Percentiles rank a stretch among this genome's conserved stretches.
These are phyloP conservation scores for Tricholoma flavovirens DNA, from an alignment of 768 basidiomycete species.

Conservation along the genomic window DNA sequence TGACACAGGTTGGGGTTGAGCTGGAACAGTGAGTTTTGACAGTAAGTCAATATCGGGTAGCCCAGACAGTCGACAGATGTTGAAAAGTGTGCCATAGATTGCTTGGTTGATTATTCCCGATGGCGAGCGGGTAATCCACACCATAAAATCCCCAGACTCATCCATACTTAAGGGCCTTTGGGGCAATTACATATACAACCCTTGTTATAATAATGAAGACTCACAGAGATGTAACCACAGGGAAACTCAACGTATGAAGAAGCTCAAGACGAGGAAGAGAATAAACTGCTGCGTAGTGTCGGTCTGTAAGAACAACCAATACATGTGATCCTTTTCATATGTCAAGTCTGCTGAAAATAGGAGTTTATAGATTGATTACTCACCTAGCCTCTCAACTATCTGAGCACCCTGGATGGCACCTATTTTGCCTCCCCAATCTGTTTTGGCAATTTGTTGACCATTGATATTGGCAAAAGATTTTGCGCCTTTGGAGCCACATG, in stretches of 20 bases:
- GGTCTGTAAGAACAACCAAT: constrained; percentile 51
- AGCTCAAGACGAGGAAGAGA: constrained; percentile 60
- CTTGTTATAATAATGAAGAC: constrained; percentile 7
- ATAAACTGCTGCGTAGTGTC: constrained; percentile 45
- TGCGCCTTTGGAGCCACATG: constrained; percentile 54
- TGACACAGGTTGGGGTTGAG: constrained; percentile 58
- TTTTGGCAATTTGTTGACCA: constrained; percentile 62
- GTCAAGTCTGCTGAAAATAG: not conserved
- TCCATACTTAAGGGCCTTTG: constrained; percentile 14
- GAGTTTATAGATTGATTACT: constrained; percentile 11
- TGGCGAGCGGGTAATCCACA: constrained; percentile 31
- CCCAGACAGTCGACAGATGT: constrained; percentile 45
- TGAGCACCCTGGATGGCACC: constrained; percentile 47
- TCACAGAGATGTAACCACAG: constrained; percentile 29
- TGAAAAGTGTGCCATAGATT: constrained; percentile 55
- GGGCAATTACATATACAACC: not conserved
- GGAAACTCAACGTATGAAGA: constrained; percentile 40
- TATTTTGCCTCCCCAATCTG: constrained; percentile 53
- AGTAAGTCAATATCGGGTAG: constrained; percentile 49
- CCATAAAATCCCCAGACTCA: constrained; percentile 47
- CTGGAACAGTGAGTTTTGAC: constrained; percentile 36
- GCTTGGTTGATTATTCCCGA: constrained; percentile 31
- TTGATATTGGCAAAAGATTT: constrained; percentile 51
- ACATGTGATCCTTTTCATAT: constrained; percentile 39
- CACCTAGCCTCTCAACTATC: constrained; percentile 60